phyloP scores from a whole-genome alignment of 495 filamentous ascomycete species.

The Jackrogersella multiformis region DNA sequence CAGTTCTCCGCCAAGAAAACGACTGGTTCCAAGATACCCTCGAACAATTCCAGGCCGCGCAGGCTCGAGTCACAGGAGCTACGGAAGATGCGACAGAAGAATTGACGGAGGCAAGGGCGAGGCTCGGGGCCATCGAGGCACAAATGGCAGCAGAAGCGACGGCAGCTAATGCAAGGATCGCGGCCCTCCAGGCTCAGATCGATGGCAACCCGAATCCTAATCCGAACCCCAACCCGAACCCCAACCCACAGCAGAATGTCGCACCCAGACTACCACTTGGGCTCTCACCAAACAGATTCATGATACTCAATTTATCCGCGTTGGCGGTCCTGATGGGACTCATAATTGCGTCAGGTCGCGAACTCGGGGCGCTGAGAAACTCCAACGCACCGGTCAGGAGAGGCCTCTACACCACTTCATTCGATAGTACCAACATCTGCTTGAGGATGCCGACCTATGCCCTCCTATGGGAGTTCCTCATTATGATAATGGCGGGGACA shows the following conservation, averaged over 20 bases:
- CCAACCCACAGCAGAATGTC: too few relatives aligned
- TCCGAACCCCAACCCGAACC: too few relatives aligned
- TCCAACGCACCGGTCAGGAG: slow-evolving; percentile 26
- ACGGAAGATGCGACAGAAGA: background rate
- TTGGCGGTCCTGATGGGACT: background rate
- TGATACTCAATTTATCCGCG: background rate
- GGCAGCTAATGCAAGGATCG: too few relatives aligned
- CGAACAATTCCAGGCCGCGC: background rate
- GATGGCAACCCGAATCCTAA: too few relatives aligned
- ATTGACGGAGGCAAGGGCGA: background rate
- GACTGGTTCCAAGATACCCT: slow-evolving; percentile 7
- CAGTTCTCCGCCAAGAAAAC: background rate
- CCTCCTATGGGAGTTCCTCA: slow-evolving; percentile 18
- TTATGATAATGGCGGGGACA: background rate
- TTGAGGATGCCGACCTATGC: slow-evolving; percentile 15
- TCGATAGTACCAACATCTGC: slow-evolving; percentile 1
- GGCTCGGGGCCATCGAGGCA: background rate
- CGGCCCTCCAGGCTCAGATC: too few relatives aligned
- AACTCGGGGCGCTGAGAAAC: slow-evolving; percentile 9
- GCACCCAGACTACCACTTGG: background rate
- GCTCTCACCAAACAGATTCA: background rate
- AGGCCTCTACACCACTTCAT: background rate
- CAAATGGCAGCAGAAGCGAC: background rate
- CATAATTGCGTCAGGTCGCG: slow-evolving; percentile 22
- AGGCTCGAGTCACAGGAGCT: background rate